Conservation (phyloP, 805 yeast species). For the Cyberlindnera samutprakarnensis region DNA sequence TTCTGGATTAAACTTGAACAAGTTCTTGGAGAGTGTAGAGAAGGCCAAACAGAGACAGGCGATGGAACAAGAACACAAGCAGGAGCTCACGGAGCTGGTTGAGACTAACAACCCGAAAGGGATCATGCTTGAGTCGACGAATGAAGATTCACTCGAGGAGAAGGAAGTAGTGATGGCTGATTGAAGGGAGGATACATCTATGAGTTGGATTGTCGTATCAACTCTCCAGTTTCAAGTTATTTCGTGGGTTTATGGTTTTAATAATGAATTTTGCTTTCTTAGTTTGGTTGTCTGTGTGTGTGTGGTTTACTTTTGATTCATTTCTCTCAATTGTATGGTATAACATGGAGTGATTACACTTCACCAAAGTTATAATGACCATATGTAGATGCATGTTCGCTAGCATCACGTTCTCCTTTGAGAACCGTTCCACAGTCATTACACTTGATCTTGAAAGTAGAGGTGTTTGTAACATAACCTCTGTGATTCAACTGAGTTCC, state of each 20-base stretch:
- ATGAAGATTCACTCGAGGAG: constrained; percentile 10
- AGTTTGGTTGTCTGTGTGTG: no score
- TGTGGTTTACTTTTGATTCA: no score
- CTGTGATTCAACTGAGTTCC: constrained; percentile 37
- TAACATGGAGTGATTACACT: constrained; percentile 4
- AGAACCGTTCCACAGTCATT: constrained; percentile 43
- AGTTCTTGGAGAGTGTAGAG: constrained; percentile 58
- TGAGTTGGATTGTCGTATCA: no score
- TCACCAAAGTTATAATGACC: constrained; percentile 60
- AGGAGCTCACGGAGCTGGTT: constrained; percentile 26
- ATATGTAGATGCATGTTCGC: constrained; percentile 53
- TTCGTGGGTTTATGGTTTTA: constrained; percentile 1
- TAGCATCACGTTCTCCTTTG: constrained; percentile 58
- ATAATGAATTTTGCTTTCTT: constrained; percentile 13
- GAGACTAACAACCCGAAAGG: constrained; percentile 21
- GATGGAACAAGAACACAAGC: constrained; percentile 34
- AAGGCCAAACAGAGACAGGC: constrained; percentile 46
- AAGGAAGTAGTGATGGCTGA: constrained; percentile 19
- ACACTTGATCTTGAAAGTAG: constrained; percentile 50
- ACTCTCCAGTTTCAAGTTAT: background rate
- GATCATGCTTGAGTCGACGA: constrained; percentile 18
- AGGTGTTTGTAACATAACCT: constrained; percentile 61
- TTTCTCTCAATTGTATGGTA: background rate
- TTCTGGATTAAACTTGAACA: constrained; percentile 65
- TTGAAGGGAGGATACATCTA: no score